phyloP scores from a whole-genome alignment of 306 rosid species.

The Canavalia gladiata region DNA sequence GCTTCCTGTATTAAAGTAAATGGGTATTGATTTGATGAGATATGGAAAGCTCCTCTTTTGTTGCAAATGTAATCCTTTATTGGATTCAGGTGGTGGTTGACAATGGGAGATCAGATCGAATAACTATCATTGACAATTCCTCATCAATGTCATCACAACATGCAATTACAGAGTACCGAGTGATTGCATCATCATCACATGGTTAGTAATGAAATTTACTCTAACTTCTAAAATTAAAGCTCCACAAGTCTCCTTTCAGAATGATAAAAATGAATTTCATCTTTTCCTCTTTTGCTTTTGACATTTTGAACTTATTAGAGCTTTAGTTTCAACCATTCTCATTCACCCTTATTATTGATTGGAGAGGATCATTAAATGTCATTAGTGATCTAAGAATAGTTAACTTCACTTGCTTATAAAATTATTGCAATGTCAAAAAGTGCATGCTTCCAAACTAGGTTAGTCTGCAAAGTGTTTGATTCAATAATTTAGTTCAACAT shows the following conservation, averaged over 20 bases:
- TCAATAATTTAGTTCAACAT: constrained; percentile 29
- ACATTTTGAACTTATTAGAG: constrained; percentile 22
- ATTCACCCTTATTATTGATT: constrained; percentile 15
- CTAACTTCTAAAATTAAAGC: constrained; percentile 36
- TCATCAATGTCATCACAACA: constrained; percentile 66
- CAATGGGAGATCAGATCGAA: constrained; percentile 83
- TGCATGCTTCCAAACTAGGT: constrained; percentile 36
- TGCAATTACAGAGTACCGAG: constrained; percentile 83
- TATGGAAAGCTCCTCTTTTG: constrained; percentile 21
- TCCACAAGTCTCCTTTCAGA: not conserved
- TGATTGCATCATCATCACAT: constrained; percentile 68
- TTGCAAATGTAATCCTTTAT: constrained; percentile 24
- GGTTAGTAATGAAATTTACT: constrained; percentile 64
- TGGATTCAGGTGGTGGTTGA: constrained; percentile 79
- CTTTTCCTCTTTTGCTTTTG: constrained; percentile 17
- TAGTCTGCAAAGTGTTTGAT: constrained; percentile 13
- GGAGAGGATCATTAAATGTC: constrained; percentile 5
- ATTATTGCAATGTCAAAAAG: constrained; percentile 25
- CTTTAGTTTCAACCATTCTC: constrained; percentile 24
- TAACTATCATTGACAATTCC: constrained; percentile 61
- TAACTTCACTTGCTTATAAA: not conserved
- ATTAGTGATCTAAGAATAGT: constrained; percentile 8
- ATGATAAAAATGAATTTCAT: not conserved
- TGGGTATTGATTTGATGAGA: constrained; percentile 32
- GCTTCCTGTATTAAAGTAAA: constrained; percentile 29